A percentile compares a stretch with the other conserved stretches of the same genome.
phyloP scores from a whole-genome alignment of 2,329 filamentous ascomycete genomes.

The Epichloe brachyelytri region DNA sequence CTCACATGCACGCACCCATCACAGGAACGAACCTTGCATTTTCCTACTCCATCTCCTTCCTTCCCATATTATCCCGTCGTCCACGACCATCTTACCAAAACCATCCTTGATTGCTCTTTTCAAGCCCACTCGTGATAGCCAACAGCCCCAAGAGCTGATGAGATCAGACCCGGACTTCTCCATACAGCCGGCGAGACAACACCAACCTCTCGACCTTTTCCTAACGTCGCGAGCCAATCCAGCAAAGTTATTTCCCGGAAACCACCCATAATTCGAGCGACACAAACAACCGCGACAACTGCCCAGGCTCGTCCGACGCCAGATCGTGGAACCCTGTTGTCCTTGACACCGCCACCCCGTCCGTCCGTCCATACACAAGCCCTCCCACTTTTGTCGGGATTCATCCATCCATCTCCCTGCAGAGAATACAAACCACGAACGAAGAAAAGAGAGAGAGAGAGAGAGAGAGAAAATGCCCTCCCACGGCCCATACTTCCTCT shows the following conservation, averaged over 20 bases:
- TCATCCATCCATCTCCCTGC: neutral
- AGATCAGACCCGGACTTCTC: neutral
- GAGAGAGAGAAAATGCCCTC: slow-evolving; percentile 25
- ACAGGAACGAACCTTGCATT: no score
- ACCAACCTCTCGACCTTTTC: neutral
- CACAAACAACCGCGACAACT: neutral
- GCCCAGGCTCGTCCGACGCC: neutral
- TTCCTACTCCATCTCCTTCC: no score
- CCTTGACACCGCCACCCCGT: neutral
- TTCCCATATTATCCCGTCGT: no score
- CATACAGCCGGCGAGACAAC: neutral
- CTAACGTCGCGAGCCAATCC: no score
- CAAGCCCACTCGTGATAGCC: no score
- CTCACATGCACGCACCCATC: neutral
- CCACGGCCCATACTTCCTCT: slow-evolving; percentile 43
- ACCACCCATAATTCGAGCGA: neutral
- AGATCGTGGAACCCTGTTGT: neutral
- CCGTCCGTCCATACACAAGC: neutral
- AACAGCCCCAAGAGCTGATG: neutral
- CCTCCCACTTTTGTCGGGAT: neutral
- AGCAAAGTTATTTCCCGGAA: no score
- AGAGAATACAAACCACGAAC: neutral
- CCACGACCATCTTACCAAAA: no score
- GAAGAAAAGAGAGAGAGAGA: neutral
- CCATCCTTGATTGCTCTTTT: no score